Evolutionary conservation across 257 asterid species (phyloP), one percentile per base, ranked within the genome.

Genomic region (Cruciata laevipes): DNA sequence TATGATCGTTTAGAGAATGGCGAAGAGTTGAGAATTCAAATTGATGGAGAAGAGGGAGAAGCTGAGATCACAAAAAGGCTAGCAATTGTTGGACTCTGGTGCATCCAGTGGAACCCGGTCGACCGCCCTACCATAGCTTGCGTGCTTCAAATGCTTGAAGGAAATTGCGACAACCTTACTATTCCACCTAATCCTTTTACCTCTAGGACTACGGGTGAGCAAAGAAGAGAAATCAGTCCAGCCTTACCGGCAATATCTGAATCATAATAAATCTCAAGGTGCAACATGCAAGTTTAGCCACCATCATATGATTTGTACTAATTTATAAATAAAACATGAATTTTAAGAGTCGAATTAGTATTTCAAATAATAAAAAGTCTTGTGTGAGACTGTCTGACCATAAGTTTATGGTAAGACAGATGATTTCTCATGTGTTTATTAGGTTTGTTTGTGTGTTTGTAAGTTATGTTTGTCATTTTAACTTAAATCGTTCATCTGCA

Each of bases 121-220:
- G 82, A 75, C 60, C 67, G 79, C 0, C 87, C 85, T 13, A 75
- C 80, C 0, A 71, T 83, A 75, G 71, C 74, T 61, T 31, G 0
- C 0, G 84, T 67, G 16, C 72, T 76, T 49, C 81, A 77, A 38
- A 79, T 82, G 86, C 67, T 79, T 61, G 82, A 82, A 71, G 82
- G 81, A 77, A 33, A 37, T 18, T 18, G 64, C 2, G 65, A 31
- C 17, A 32, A 32, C 20, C 44, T 61, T 0, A 7, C 1, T 61
- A 4, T 61, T 61, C 65, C 65, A 1, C 11, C 44, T 4, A 32
- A 61, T 61, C 65, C 65, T 32, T 61, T 61, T 32, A 31, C 65
- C 0, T 30, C 65, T 24, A 20, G 24, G 3, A 31, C 1, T 30
- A 4, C 14, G 5, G 6, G 5, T 30, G 24, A 61, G 44, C n/a